Conservation (phyloP, 1,284 basidiomycete species). For the Phenoliferia sp. region DNA sequence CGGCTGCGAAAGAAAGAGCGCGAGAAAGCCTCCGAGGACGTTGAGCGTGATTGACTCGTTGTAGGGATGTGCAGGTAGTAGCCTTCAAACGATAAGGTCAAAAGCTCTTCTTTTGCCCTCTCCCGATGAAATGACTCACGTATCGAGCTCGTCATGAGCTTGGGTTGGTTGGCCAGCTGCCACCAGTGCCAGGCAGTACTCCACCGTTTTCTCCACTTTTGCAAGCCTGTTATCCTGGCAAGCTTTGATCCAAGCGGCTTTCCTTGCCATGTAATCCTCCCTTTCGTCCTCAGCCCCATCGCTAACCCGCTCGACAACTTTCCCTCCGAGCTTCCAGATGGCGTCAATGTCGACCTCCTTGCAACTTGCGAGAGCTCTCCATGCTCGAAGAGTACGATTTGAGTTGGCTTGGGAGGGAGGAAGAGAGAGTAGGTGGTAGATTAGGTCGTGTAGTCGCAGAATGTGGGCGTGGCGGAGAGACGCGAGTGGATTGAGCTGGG, state of each 20-base stretch:
- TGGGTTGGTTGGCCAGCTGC: constrained; percentile 13
- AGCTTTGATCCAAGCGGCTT: constrained; percentile 27
- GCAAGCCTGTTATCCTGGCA: constrained; percentile 21
- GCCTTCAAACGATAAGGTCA: too few relatives aligned
- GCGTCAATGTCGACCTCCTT: constrained; percentile 23
- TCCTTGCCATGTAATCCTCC: constrained; percentile 1
- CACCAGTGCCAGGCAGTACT: constrained; percentile 25
- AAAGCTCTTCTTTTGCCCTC: too few relatives aligned
- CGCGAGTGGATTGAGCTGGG: neutral
- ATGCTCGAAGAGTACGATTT: constrained; percentile 15
- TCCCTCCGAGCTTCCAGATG: constrained; percentile 19
- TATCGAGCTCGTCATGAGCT: constrained; percentile 30
- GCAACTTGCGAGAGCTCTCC: constrained; percentile 19
- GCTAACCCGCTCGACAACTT: constrained; percentile 14
- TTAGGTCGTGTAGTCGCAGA: constrained; percentile 20
- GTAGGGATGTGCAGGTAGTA: constrained; percentile 20
- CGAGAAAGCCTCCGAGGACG: constrained; percentile 24
- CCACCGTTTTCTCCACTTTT: constrained; percentile 23
- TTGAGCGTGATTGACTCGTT: constrained; percentile 31
- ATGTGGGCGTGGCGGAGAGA: constrained; percentile 19
- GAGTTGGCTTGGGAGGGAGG: constrained; percentile 12
- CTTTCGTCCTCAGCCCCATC: constrained; percentile 5
- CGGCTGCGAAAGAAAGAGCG: constrained; percentile 25
- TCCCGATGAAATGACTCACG: constrained; percentile 7
- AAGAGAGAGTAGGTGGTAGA: constrained; percentile 25